A percentile compares a stretch with the other conserved stretches of the same genome.
phyloP scores from a whole-genome alignment of 805 yeast species.

The Spathaspora arborariae region DNA sequence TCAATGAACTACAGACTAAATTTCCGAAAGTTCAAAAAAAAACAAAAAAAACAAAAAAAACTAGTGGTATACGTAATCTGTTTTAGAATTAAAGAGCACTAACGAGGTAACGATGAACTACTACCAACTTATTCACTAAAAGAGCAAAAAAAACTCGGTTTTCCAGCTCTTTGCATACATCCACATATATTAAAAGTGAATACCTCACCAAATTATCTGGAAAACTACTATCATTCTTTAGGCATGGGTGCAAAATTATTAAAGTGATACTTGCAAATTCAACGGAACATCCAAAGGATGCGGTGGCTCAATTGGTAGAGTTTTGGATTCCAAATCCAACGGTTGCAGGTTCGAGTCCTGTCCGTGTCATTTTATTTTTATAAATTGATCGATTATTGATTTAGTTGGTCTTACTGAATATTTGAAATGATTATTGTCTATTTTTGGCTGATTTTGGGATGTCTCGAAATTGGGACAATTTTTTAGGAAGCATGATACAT shows the following conservation, averaged over 20 bases:
- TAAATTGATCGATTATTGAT: not conserved
- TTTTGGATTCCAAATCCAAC: slow-evolving; percentile 50
- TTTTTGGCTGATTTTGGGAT: not conserved
- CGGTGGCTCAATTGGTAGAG: slow-evolving; percentile 33
- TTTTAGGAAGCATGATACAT: not conserved
- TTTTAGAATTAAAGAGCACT: no score
- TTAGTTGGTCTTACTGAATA: not conserved
- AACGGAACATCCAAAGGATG: slow-evolving; percentile 10
- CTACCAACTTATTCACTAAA: no score
- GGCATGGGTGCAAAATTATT: not conserved
- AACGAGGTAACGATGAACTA: no score
- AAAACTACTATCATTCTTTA: not conserved
- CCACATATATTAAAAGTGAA: no score
- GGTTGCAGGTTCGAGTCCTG: slow-evolving; percentile 83
- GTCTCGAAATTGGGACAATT: not conserved
- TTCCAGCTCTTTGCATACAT: no score
- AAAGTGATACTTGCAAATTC: not conserved
- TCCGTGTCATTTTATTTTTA: slow-evolving; percentile 49
- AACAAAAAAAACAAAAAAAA: no score
- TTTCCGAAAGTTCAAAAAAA: no score
- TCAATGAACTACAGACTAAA: no score
- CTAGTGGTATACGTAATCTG: no score
- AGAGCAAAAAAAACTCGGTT: no score
- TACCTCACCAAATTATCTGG: no score
- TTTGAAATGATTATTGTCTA: not conserved